These are phyloP conservation scores for Endothia cerciana DNA, from an alignment of 2,329 filamentous ascomycete genomes.

Conservation along the genomic window DNA sequence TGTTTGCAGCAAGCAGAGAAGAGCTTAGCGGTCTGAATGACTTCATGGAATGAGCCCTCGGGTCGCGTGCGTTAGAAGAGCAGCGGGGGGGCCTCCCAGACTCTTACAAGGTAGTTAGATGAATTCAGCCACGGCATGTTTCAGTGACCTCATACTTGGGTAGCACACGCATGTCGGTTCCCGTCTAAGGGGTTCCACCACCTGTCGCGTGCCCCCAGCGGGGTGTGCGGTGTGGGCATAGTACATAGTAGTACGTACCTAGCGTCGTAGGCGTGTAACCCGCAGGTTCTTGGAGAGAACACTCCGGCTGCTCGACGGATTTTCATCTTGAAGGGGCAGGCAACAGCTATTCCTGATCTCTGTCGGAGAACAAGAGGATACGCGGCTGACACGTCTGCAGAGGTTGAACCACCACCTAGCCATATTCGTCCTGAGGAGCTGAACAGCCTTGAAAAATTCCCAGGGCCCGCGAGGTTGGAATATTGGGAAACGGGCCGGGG, in stretches of 20 bases:
- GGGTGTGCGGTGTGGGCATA: neutral
- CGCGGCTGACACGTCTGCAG: conserved; percentile 4
- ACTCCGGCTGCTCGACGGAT: neutral
- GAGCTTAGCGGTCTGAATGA: neutral
- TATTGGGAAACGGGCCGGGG: conserved; percentile 7
- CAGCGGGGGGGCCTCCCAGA: no score
- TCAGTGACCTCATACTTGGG: conserved; percentile 8
- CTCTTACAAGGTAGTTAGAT: neutral
- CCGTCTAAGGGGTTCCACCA: neutral
- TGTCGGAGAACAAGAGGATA: neutral
- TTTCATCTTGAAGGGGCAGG: neutral
- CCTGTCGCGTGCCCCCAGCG: conserved; percentile 1
- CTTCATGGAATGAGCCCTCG: neutral
- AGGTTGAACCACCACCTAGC: neutral
- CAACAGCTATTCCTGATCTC: neutral
- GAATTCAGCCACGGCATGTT: conserved; percentile 1
- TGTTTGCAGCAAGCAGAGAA: no score
- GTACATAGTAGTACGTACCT: no score
- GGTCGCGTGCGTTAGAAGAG: neutral
- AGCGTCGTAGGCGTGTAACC: no score
- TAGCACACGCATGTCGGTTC: neutral
- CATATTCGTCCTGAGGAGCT: neutral
- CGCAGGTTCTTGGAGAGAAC: neutral
- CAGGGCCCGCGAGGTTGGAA: conserved; percentile 1
- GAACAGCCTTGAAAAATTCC: neutral